Evolutionary conservation across 1,284 basidiomycete species (phyloP), one percentile per base, ranked within the genome.

Genomic region (Leccinum solheimii): DNA sequence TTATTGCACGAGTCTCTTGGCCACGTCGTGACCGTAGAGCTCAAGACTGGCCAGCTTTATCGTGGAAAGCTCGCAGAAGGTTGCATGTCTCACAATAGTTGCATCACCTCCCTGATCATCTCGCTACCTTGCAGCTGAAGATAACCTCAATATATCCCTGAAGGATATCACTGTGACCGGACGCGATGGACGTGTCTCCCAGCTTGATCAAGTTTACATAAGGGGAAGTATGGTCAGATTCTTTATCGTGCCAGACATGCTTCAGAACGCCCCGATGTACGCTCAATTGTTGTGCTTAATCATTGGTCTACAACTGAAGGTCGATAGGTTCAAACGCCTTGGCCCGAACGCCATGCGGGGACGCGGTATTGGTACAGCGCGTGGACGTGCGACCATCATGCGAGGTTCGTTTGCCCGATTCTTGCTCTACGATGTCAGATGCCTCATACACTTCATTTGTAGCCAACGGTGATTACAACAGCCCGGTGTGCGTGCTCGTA

Each of bases 231-330:
- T 98, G 94, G 81, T 97, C 72, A 86, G 95, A 70, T 98, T 98
- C 83, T 97, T 98, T 81, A 98, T 99, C 75, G 97, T 99, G 27
- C 97, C 97, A 55, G 97, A 99, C 78, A 98, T 99, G 91, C 83
- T 99, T 68, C 94, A 98, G 74, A 98, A 99, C 76, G 97, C 97
- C 27, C 97, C 97, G 21, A 99, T 99, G 97, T 97, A 75, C 78
- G 92, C 83, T 43, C 60, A 40, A 27, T 26, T 50, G 58, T 34
- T 45, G 43, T 8, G 4, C 23, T 36, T 26, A 21, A 43, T 34
- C 3, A 30, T 57, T 58, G 21, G 34, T 51, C 43, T 64, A 30
- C 32, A 34, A 50, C 65, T 69, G 34, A 73, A 57, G n/a, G 23
- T 57, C 38, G 48, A 43, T 70, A 97, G 95, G 95, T 98, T 99